Base-by-base conservation (phyloP, 2,329 filamentous ascomycete species). In the Aspergillus uvarum region DNA sequence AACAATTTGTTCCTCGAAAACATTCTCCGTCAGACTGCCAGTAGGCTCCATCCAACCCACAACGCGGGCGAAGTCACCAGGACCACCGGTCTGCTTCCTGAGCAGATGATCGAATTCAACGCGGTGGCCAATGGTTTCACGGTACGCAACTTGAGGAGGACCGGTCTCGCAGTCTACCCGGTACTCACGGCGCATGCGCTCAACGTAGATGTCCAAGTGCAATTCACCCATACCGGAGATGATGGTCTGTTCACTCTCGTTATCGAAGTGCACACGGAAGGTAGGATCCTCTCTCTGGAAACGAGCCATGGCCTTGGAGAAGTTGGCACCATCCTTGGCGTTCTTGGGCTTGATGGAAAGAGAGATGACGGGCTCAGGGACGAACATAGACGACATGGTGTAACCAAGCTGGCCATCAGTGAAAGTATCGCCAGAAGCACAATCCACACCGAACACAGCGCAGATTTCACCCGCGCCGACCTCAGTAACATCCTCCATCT, bases 231-330 rank as follows among this genome's bases (percentile, higher is more conserved):
- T 99, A 61, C 95, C 95, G 47, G 91, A 96, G 72, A 99, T 98
- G 72, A 99, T 96, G 51, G 94, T 98, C 81, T 99, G 92, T 73
- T 96, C 90, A 65, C 89, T 94, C 80, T 99, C 95, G 16, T 86
- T 79, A 73, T 99, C 95, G 70, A 96, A 92, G 70, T 92, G 89
- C 42, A 99, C 91, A 56, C 95, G 88, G 86, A 99, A 99, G 12
- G 95, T 99, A 3, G 95, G 95, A 71, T 99, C 95, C 79, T 99
- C 95, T 65, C 95, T 90, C 79, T 97, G 94, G 85, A 99, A 99
- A 68, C 95, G 91, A 76, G 94, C 95, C 88, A 99, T 98, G 68
- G 95, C 95, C 81, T 99, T 99, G 73, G 89, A 93, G 84, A 99
- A 99, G 81, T 96, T 95, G 74, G 91, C 87, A 60, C 89, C 88